Conservation (phyloP, 495 filamentous ascomycete species). For the Penicillium canariense region DNA sequence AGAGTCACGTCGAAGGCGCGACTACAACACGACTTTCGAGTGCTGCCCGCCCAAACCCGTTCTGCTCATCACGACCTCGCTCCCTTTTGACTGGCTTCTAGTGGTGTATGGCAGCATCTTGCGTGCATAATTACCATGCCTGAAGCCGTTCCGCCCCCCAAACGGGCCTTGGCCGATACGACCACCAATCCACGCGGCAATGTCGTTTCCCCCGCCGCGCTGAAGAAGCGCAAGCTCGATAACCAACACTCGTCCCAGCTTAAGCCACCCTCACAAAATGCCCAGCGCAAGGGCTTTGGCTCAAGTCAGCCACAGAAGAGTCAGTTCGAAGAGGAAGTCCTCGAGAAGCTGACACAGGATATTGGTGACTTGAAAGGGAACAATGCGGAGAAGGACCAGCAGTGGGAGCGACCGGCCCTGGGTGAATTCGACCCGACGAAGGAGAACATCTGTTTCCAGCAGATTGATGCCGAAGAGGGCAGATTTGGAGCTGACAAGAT, state of each 20-base stretch:
- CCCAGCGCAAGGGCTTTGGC: constrained; percentile 54
- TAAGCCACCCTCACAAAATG: constrained; percentile 58
- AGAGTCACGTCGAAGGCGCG: constrained; percentile 28
- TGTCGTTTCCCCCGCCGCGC: constrained; percentile 44
- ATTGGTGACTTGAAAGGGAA: constrained; percentile 76
- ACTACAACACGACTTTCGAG: constrained; percentile 18
- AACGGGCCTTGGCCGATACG: constrained; percentile 59
- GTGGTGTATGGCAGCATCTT: constrained; percentile 6
- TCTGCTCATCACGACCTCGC: constrained; percentile 4
- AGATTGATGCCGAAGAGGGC: constrained; percentile 94
- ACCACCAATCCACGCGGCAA: constrained; percentile 51
- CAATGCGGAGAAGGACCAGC: constrained; percentile 90
- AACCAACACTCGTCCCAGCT: constrained; percentile 49
- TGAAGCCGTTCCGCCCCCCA: constrained; percentile 51
- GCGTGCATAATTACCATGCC: constrained; percentile 43
- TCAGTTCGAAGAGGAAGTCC: constrained; percentile 87
- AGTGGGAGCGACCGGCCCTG: constrained; percentile 81
- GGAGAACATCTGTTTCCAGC: constrained; percentile 82
- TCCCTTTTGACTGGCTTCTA: not conserved
- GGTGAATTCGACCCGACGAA: constrained; percentile 67
- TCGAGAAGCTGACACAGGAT: constrained; percentile 93
- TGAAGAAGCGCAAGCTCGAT: constrained; percentile 82
- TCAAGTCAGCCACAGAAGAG: constrained; percentile 83
- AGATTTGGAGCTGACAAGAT: constrained; percentile 66
- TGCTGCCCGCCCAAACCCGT: constrained; percentile 17